Base-by-base conservation (phyloP, 1,139 yeast genomes). In the Lodderomyces jiufengensis region DNA sequence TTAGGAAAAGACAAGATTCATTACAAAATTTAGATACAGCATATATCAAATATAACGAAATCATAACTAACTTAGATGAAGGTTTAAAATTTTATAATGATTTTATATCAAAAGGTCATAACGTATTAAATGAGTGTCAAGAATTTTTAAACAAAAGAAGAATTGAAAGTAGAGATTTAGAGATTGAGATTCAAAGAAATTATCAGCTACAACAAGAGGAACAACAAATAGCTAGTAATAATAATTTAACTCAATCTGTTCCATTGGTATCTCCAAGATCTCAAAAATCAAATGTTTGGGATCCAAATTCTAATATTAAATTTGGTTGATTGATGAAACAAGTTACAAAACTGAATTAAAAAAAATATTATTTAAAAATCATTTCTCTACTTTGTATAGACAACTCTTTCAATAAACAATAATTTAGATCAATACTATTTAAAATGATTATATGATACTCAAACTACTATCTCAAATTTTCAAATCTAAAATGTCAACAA, bases 1-100 rank as follows among this genome's bases (percentile, higher is more conserved):
- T 40, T 44, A 52, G 24, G 38, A 58, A 62, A 18, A 60, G 90
- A 24, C 75, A 72, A 37, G 61, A 63, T 23, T 72, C 73, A 1
- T 56, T 84, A 30, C 80, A 77, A 39, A 60, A 58, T 2, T 55
- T 85, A 20, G 85, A 82, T 40, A 56, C 63, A 3, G 78, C 76
- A 0, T 78, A 70, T 48, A 57, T 67, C 22, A 71, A 74, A 41
- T 84, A 68, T 49, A 54, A 66, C 29, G 87, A 80, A 47, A 62
- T 86, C 6, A 55, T 72, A 14, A 61, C 70, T 12, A 84, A 85
- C 49, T 55, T 87, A 27, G 72, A 73, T 27, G 85, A 84, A 47
- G 97, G 95, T 0, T 52, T 76, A 0, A 70, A 70, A 38, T 88
- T 87, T 53, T 88, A 88, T 58, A 69, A 69, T 34, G 83, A 80